Evolutionary conservation across 1,284 basidiomycete species (phyloP).

Genomic region (Ustilago curta): DNA sequence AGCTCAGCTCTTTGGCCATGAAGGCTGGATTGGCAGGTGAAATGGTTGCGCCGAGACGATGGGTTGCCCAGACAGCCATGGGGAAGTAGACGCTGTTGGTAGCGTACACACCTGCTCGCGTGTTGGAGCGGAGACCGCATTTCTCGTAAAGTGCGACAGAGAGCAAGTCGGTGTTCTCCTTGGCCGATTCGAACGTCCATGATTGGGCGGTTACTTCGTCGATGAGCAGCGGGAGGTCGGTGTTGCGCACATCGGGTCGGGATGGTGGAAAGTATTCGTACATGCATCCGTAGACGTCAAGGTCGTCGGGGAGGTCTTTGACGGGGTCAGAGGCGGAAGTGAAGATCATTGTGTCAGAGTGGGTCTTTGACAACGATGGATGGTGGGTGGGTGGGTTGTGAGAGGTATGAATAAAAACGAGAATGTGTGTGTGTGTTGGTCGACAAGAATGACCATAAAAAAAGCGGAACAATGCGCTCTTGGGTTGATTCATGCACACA

Average conservation of each 20-base stretch:
- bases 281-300: slow-evolving; percentile 56
- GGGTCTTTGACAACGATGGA: too few relatives aligned
- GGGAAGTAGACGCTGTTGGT: slow-evolving; percentile 75
- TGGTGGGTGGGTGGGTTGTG: too few relatives aligned
- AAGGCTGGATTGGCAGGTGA: slow-evolving; percentile 81
- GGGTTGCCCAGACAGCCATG: slow-evolving; percentile 79
- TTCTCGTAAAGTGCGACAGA: slow-evolving; percentile 30
- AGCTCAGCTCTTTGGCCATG: slow-evolving; percentile 75
- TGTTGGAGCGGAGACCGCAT: slow-evolving; percentile 41
- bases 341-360: slow-evolving; percentile 39
- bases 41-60: slow-evolving; percentile 79
- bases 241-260: slow-evolving; percentile 55
- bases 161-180: slow-evolving; percentile 49
- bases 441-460: background rate
- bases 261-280: slow-evolving; percentile 56
- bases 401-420: background rate
- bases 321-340: slow-evolving; percentile 40
- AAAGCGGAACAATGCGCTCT: too few relatives aligned
- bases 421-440: background rate
- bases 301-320: slow-evolving; percentile 48
- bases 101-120: slow-evolving; percentile 49
- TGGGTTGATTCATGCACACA: too few relatives aligned
- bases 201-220: slow-evolving; percentile 55
- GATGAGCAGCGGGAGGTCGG: slow-evolving; percentile 50
- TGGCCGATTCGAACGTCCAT: slow-evolving; percentile 53